Conservation (phyloP, 345 rosid species). For the Conringia planisiliqua region DNA sequence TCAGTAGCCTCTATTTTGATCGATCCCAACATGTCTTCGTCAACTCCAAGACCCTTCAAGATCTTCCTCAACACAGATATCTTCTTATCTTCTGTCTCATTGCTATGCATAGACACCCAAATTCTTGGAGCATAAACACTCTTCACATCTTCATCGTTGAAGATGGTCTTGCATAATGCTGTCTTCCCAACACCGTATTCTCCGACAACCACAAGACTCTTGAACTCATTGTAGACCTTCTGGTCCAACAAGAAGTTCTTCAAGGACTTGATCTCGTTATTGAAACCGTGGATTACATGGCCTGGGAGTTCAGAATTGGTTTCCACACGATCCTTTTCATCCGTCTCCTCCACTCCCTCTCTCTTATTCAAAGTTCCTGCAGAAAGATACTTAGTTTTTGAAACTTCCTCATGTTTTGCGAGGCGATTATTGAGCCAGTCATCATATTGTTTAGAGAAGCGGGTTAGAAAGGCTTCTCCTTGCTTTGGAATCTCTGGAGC, state of each 20-base stretch:
- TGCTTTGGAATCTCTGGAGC: not conserved
- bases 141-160: slow-evolving; percentile 30
- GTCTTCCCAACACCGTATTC: slow-evolving; percentile 45
- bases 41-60: slow-evolving; percentile 34
- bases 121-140: slow-evolving; percentile 41
- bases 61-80: slow-evolving; percentile 25
- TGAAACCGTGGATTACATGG: not conserved
- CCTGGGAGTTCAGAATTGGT: not conserved
- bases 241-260: slow-evolving; percentile 24
- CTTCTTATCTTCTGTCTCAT: not conserved
- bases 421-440: not conserved
- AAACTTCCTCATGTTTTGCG: not conserved
- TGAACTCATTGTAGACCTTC: slow-evolving; percentile 33
- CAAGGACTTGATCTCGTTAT: slow-evolving; percentile 26
- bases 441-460: not conserved
- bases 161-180: slow-evolving; percentile 35
- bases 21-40: not conserved
- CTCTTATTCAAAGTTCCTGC: not conserved
- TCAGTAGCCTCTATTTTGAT: not conserved
- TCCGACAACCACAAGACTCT: slow-evolving; percentile 42
- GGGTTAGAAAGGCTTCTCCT: not conserved
- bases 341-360: not conserved
- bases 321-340: not conserved
- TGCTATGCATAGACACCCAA: slow-evolving; percentile 33
- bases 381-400: not conserved